Conservation (phyloP, 2,329 filamentous ascomycete genomes). For the Leptographium radiaticola region DNA sequence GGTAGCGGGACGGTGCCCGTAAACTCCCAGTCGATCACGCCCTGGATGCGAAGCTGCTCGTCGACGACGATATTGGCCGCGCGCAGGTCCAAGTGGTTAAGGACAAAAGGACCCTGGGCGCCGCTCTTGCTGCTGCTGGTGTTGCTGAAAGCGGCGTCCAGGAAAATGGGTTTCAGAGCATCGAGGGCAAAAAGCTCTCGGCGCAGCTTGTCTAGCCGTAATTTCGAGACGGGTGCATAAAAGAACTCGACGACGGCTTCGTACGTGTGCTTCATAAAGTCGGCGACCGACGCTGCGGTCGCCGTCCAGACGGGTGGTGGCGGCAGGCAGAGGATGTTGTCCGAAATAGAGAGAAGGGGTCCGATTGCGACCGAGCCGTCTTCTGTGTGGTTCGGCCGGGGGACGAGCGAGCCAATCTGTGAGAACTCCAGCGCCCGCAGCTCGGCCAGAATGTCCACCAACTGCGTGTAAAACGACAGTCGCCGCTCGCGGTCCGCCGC, state of each 20-base stretch:
- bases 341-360: conserved; percentile 7
- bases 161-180: conserved; percentile 6
- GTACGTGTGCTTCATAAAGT: not conserved
- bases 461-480: conserved; percentile 10
- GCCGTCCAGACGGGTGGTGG: too few relatives aligned
- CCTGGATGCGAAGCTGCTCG: conserved; percentile 12
- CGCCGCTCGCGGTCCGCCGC: not conserved
- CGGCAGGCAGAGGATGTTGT: not conserved
- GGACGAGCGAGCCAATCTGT: conserved; percentile 14
- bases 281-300: not conserved
- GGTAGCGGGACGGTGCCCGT: conserved; percentile 6
- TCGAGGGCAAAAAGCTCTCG: conserved; percentile 9
- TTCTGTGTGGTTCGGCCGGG: conserved; percentile 11
- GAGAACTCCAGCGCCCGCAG: not conserved
- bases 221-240: conserved; percentile 2
- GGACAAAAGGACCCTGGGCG: conserved; percentile 12
- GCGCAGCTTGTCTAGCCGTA: conserved; percentile 7
- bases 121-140: too few relatives aligned
- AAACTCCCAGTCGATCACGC: conserved; percentile 18
- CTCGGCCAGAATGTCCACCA: not conserved
- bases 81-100: conserved; percentile 13
- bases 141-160: not conserved
- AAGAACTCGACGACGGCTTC: conserved; percentile 4
- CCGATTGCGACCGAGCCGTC: conserved; percentile 1
- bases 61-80: conserved; percentile 16